Conservation (phyloP, 2,329 filamentous ascomycete genomes). For the Zopfia rhizophila region DNA sequence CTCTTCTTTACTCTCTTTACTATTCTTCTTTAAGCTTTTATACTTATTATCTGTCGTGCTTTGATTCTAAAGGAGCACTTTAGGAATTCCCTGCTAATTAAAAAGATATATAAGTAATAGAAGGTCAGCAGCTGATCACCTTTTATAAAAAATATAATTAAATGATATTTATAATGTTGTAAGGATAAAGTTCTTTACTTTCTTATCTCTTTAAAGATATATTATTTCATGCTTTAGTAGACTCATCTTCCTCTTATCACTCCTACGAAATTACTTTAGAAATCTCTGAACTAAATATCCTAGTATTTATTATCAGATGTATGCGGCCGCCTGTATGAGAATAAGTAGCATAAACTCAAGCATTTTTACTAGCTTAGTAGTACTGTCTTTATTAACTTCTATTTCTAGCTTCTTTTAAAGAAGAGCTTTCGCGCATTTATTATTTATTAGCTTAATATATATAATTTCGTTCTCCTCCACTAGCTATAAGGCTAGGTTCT, state of each 20-base stretch:
- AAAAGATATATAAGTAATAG: too few relatives aligned
- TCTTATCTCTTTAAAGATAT: too few relatives aligned
- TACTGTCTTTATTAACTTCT: not conserved
- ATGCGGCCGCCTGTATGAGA: not conserved
- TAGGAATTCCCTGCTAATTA: too few relatives aligned
- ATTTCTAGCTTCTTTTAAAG: slow-evolving; percentile 22
- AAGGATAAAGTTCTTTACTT: too few relatives aligned
- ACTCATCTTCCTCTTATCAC: not conserved
- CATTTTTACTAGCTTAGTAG: slow-evolving; percentile 19
- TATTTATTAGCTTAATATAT: slow-evolving; percentile 19
- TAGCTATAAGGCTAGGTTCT: slow-evolving; percentile 13
- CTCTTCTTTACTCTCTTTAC: not conserved
- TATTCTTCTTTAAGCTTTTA: not conserved
- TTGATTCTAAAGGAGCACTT: too few relatives aligned
- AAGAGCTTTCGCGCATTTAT: slow-evolving; percentile 13
- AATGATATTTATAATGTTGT: too few relatives aligned
- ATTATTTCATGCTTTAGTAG: too few relatives aligned
- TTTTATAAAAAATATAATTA: too few relatives aligned
- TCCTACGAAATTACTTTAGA: not conserved
- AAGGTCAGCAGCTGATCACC: too few relatives aligned
- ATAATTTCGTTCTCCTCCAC: slow-evolving; percentile 22
- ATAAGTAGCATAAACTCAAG: not conserved
- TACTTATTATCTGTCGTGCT: not conserved
- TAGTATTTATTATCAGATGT: not conserved
- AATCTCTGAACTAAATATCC: not conserved